phyloP scores from a whole-genome alignment of 2,329 filamentous ascomycete genomes.

The Bipolaris sorokiniana region DNA sequence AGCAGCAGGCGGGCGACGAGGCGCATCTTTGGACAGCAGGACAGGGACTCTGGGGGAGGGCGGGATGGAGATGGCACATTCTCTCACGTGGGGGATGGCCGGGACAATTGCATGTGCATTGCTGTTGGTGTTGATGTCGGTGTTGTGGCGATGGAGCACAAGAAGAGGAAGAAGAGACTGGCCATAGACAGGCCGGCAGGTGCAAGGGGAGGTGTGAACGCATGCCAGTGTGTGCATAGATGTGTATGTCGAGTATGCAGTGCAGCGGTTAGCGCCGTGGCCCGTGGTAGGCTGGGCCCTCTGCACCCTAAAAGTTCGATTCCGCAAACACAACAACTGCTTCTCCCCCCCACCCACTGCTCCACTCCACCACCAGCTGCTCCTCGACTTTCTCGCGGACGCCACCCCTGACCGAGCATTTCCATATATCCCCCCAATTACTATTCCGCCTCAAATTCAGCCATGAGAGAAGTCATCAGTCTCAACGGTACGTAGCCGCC shows the following conservation, averaged over 20 bases:
- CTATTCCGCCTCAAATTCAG: constrained; percentile 53
- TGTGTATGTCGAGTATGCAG: not conserved
- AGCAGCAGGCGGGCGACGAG: constrained; percentile 38
- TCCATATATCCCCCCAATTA: constrained; percentile 41
- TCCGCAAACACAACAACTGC: constrained; percentile 32
- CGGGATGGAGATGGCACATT: constrained; percentile 1
- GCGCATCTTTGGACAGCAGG: constrained; percentile 42
- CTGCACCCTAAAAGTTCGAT: constrained; percentile 21
- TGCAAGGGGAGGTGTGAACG: not conserved
- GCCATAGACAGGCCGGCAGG: not conserved
- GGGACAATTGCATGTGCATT: constrained; percentile 9
- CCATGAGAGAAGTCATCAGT: constrained; percentile 98
- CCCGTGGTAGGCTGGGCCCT: constrained; percentile 12
- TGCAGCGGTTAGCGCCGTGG: constrained; percentile 14
- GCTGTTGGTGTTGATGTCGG: constrained; percentile 3
- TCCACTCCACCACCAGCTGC: constrained; percentile 26
- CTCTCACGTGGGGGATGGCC: constrained; percentile 24
- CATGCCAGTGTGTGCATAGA: not conserved
- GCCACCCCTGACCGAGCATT: constrained; percentile 35
- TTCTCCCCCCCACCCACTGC: constrained; percentile 26
- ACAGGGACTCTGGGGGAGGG: constrained; percentile 4
- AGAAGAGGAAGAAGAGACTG: not conserved
- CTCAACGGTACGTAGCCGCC: constrained; percentile 81
- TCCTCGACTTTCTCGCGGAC: constrained; percentile 27
- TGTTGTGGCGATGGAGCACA: constrained; percentile 7